phyloP scores from a whole-genome alignment of 2,329 filamentous ascomycete genomes.

The Colletotrichum cuscutae region DNA sequence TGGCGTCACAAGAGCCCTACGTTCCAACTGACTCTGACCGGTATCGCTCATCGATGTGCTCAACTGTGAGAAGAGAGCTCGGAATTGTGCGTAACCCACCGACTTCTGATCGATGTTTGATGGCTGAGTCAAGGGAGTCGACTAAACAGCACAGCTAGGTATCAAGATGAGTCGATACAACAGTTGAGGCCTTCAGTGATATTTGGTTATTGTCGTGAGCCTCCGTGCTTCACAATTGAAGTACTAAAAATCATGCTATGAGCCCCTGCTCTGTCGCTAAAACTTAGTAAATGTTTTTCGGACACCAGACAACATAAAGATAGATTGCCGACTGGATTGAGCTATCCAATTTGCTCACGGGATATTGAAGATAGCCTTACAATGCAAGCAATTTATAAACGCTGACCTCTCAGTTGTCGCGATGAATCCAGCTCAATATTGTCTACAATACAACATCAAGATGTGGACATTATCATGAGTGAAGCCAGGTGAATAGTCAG shows the following conservation, averaged over 20 bases:
- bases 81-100: not conserved
- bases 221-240: not conserved
- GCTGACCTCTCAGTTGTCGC: no score
- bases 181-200: not conserved
- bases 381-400: no score
- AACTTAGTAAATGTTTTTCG: no score
- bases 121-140: not conserved
- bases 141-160: not conserved
- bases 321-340: no score
- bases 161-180: not conserved
- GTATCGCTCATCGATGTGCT: not conserved
- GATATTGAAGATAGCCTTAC: no score
- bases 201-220: not conserved
- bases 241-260: not conserved
- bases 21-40: not conserved
- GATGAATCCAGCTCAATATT: no score
- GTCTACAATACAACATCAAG: no score
- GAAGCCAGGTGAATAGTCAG: no score
- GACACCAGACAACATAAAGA: no score
- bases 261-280: no score
- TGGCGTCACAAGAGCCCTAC: not conserved
- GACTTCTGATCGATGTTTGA: not conserved
- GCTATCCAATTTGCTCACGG: no score
- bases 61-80: not conserved
- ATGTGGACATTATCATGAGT: no score